These are phyloP conservation scores for Curvularia verruculosa DNA, from an alignment of 2,329 filamentous ascomycete genomes.

Conservation along the genomic window DNA sequence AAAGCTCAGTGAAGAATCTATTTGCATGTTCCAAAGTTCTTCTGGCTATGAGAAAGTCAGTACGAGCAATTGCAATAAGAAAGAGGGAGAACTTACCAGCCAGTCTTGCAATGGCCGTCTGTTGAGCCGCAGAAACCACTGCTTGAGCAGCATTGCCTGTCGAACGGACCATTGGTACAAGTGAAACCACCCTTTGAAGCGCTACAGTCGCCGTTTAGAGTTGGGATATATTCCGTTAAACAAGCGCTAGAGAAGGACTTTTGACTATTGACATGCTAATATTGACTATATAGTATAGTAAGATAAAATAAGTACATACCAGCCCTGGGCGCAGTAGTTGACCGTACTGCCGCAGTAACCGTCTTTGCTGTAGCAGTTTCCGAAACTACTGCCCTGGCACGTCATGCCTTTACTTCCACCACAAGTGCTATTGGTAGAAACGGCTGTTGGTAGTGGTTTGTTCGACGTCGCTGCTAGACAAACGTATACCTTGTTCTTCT, in stretches of 20 bases:
- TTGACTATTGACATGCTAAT: slow-evolving; percentile 11
- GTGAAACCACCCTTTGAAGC: slow-evolving; percentile 12
- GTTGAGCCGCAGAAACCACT: slow-evolving; percentile 20
- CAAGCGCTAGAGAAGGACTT: slow-evolving; percentile 21
- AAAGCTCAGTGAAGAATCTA: not conserved
- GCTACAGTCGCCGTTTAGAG: slow-evolving; percentile 16
- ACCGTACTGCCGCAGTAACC: slow-evolving; percentile 16
- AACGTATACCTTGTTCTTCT: not conserved
- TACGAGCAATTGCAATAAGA: not conserved
- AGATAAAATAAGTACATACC: slow-evolving; percentile 10
- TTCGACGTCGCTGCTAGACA: not conserved
- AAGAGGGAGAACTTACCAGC: slow-evolving; percentile 9
- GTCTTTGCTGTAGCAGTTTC: slow-evolving; percentile 18
- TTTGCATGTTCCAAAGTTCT: slow-evolving; percentile 1
- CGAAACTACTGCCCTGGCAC: slow-evolving; percentile 20
- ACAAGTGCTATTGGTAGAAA: slow-evolving; percentile 24
- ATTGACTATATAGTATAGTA: not conserved
- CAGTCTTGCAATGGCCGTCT: slow-evolving; percentile 15
- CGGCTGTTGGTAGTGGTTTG: not conserved
- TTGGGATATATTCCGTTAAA: slow-evolving; percentile 16
- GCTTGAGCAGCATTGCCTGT: slow-evolving; percentile 18
- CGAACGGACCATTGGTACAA: slow-evolving; percentile 16
- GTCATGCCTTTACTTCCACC: slow-evolving; percentile 17
- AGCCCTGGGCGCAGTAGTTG: slow-evolving; percentile 22
- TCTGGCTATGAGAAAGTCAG: not conserved